These are phyloP conservation scores for Gigaspora rosea DNA, from an alignment of 192 early-diverging fungal species.

Conservation along the genomic window DNA sequence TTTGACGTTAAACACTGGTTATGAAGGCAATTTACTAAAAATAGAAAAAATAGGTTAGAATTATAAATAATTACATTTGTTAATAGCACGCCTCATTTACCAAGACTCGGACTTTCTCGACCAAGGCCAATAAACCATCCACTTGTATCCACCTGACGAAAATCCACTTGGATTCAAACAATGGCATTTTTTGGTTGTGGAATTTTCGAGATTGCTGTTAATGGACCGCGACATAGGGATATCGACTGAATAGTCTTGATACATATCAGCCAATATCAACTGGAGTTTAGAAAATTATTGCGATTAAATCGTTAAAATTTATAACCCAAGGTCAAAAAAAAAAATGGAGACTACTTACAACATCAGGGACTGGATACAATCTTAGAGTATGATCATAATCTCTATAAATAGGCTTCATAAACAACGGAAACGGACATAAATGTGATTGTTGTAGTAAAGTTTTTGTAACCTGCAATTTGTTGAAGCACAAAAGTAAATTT, in stretches of 20 bases:
- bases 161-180: constrained; percentile 78
- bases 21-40: too few species aligned
- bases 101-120: constrained; percentile 51
- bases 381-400: constrained; percentile 81
- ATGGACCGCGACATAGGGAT: too few species aligned
- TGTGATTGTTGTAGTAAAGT: constrained; percentile 86
- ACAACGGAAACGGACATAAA: constrained; percentile 77
- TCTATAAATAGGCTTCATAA: constrained; percentile 78
- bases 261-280: constrained; percentile 85
- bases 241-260: constrained; percentile 63
- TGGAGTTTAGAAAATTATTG: constrained; percentile 27
- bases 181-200: constrained; percentile 76
- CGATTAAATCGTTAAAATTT: too few species aligned
- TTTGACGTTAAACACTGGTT: too few species aligned
- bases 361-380: constrained; percentile 86
- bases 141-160: constrained; percentile 50
- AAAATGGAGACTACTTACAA: constrained; percentile 50
- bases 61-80: too few species aligned
- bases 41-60: too few species aligned
- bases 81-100: too few species aligned
- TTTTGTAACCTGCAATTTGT: constrained; percentile 64
- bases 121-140: constrained; percentile 79
- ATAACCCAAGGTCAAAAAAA: too few species aligned
- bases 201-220: constrained; percentile 14
- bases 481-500: constrained; percentile 31